Conservation (phyloP, 2,329 filamentous ascomycete species). For the Raffaelea ambrosiae region DNA sequence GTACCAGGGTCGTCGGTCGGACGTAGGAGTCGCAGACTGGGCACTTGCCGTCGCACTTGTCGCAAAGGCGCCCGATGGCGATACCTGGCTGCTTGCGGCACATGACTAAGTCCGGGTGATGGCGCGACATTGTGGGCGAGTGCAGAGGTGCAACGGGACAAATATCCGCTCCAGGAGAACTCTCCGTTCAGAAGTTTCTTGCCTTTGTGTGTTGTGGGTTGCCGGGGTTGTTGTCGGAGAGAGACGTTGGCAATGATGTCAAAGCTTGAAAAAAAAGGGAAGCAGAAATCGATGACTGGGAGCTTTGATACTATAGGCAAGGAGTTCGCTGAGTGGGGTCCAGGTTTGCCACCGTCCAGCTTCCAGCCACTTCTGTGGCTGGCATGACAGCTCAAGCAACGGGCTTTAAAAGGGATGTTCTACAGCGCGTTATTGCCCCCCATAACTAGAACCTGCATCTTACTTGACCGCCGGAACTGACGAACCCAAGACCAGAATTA, state of each 20-base stretch:
- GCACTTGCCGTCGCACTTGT: slow-evolving; percentile 99
- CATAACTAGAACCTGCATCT: no score
- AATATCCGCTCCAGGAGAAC: no score
- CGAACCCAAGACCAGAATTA: no score
- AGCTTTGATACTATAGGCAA: no score
- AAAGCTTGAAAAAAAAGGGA: no score
- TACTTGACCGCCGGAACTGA: no score
- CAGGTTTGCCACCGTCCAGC: slow-evolving; percentile 10
- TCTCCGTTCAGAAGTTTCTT: neutral
- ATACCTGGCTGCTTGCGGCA: slow-evolving; percentile 98
- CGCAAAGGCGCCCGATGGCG: slow-evolving; percentile 95
- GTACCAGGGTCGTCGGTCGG: slow-evolving; percentile 89
- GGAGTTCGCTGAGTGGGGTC: no score
- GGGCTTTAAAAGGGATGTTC: no score
- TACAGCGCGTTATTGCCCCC: no score
- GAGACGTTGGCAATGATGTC: neutral
- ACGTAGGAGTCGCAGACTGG: slow-evolving; percentile 99
- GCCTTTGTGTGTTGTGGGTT: neutral
- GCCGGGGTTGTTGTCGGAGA: neutral
- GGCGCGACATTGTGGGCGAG: slow-evolving; percentile 72
- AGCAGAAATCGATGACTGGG: no score
- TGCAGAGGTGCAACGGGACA: no score
- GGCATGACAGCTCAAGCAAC: neutral
- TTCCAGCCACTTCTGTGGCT: slow-evolving; percentile 13
- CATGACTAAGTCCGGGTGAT: slow-evolving; percentile 98